Conservation (phyloP, 768 basidiomycete genomes). For the Filobasidium floriforme region DNA sequence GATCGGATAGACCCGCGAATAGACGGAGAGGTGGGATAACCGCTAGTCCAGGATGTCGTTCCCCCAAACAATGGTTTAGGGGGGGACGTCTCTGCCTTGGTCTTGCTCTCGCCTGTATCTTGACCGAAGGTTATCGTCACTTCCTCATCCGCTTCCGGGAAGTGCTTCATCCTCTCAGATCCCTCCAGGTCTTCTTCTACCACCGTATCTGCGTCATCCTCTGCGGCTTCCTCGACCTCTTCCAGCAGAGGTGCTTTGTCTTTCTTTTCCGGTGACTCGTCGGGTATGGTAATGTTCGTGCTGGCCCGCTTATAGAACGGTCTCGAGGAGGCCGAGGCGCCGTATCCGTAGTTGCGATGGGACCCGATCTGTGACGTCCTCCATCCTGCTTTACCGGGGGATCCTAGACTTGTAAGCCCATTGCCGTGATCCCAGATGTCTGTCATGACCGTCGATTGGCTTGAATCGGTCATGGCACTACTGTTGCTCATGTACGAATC, state of each 20-base stretch:
- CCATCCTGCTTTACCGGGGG: neutral
- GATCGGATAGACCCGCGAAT: neutral
- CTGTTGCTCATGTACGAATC: conserved; percentile 1
- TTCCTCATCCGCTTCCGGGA: neutral
- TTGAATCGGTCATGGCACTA: neutral
- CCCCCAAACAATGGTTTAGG: neutral
- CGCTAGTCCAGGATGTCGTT: neutral
- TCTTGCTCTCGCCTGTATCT: too few relatives aligned
- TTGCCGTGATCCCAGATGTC: neutral
- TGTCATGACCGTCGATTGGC: conserved; percentile 4
- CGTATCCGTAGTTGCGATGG: neutral
- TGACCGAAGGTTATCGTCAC: neutral
- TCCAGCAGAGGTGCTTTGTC: neutral
- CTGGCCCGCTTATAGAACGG: neutral
- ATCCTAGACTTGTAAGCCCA: neutral
- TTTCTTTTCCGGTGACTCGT: neutral
- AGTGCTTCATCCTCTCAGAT: neutral
- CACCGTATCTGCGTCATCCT: neutral
- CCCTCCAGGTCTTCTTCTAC: neutral
- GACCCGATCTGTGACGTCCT: neutral
- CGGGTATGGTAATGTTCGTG: neutral
- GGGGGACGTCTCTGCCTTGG: too few relatives aligned
- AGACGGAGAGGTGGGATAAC: neutral
- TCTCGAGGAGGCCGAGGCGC: neutral
- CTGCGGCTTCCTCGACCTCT: neutral